Conservation (phyloP, 73 alveolate genomes). For the Uronychia setigera region DNA sequence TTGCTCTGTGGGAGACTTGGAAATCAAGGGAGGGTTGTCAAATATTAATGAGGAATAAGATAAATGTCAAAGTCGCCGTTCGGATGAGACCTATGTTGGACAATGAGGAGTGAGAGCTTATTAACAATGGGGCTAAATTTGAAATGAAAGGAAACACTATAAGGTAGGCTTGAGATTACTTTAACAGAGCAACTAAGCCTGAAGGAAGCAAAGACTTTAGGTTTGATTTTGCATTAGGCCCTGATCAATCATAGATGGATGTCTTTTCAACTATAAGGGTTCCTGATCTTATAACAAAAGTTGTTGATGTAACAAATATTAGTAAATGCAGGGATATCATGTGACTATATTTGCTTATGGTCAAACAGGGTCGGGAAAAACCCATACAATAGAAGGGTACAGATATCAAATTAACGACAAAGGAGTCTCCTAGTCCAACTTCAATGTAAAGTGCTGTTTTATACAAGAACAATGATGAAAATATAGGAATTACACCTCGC, state of each 20-base stretch:
- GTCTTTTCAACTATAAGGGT: slow-evolving; percentile 14
- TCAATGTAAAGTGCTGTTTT: too few relatives aligned
- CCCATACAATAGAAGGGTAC: too few relatives aligned
- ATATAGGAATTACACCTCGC: slow-evolving; percentile 57
- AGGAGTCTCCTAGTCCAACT: too few relatives aligned
- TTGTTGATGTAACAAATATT: too few relatives aligned
- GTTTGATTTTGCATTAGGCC: slow-evolving; percentile 13
- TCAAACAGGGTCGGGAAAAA: too few relatives aligned
- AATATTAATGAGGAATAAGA: background rate
- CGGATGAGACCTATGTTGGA: background rate
- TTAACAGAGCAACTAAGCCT: slow-evolving; percentile 30
- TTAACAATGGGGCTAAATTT: too few relatives aligned
- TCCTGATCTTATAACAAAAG: slow-evolving; percentile 35
- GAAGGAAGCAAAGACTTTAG: slow-evolving; percentile 15
- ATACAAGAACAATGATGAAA: slow-evolving; percentile 6
- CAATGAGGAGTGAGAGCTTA: too few relatives aligned
- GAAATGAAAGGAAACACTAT: too few relatives aligned
- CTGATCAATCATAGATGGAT: slow-evolving; percentile 16
- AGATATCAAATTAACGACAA: too few relatives aligned
- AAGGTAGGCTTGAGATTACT: too few relatives aligned
- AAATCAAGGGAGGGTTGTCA: too few relatives aligned
- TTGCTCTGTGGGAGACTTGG: too few relatives aligned
- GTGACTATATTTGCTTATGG: slow-evolving; percentile 42
- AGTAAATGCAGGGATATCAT: slow-evolving; percentile 26
- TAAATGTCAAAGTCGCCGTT: background rate